These are phyloP conservation scores for Phyllosticta citriasiana DNA, from an alignment of 2,329 filamentous ascomycete genomes.

Conservation along the genomic window DNA sequence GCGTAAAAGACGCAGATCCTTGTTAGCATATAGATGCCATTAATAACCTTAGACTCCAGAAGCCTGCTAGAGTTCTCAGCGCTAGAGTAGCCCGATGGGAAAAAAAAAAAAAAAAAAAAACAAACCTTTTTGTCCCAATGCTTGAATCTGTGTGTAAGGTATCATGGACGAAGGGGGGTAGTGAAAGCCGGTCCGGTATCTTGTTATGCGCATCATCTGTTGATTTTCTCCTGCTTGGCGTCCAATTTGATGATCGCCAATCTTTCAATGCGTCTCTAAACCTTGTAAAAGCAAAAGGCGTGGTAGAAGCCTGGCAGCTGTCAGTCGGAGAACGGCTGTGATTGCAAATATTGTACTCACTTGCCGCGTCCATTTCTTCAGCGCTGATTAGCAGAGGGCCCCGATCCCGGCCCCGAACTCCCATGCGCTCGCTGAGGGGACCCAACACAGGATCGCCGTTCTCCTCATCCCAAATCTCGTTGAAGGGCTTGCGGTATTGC, in stretches of 20 bases:
- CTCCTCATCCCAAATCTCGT: conserved; percentile 85
- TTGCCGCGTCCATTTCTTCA: conserved; percentile 86
- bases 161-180: neutral
- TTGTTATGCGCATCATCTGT: neutral
- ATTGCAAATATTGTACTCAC: conserved; percentile 26
- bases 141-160: neutral
- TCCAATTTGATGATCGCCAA: neutral
- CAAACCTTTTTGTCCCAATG: neutral
- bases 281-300: conserved; percentile 95
- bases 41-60: neutral
- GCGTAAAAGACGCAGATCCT: too few relatives aligned
- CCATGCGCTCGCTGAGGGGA: conserved; percentile 88
- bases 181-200: neutral
- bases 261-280: conserved; percentile 35
- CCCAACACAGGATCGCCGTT: conserved; percentile 76
- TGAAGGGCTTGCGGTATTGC: conserved; percentile 84
- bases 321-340: neutral
- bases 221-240: neutral
- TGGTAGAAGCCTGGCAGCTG: conserved; percentile 61
- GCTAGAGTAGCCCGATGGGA: neutral
- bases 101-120: neutral
- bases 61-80: neutral
- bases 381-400: conserved; percentile 60
- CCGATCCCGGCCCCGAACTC: conserved; percentile 63
- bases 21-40: too few relatives aligned